Percentiles rank a stretch among this genome's conserved stretches.
Conservation (phyloP, 2,329 filamentous ascomycete genomes). For the Geoglossum cookeanum region DNA sequence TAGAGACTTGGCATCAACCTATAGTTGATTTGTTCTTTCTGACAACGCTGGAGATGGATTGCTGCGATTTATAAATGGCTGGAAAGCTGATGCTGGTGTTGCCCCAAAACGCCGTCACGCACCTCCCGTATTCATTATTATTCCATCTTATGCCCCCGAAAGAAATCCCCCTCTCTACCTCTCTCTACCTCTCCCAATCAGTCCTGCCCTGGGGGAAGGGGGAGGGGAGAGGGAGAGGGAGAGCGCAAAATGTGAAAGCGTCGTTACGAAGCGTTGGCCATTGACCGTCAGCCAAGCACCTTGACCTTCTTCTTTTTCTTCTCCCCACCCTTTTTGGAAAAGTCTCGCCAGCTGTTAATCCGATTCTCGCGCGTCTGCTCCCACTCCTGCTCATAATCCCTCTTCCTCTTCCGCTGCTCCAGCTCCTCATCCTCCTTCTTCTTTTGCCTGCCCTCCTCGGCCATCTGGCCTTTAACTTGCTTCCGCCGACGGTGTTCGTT, state of each 20-base stretch:
- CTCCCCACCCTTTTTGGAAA: constrained; percentile 54
- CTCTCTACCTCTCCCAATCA: no score
- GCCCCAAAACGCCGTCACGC: not conserved
- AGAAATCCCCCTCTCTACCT: not conserved
- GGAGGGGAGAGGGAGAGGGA: not conserved
- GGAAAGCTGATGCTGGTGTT: not conserved
- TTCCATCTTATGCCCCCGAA: no score
- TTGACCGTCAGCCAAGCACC: constrained; percentile 29
- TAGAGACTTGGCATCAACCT: no score
- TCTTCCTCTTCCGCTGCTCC: constrained; percentile 62
- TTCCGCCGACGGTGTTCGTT: constrained; percentile 70
- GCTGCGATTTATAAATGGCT: no score
- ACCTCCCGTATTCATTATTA: not conserved
- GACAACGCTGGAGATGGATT: no score
- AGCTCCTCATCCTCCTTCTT: constrained; percentile 69
- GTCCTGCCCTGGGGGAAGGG: not conserved
- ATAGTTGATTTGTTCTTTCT: no score
- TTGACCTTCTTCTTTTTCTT: constrained; percentile 36
- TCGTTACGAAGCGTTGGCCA: no score
- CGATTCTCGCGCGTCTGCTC: constrained; percentile 78
- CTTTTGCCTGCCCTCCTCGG: constrained; percentile 85
- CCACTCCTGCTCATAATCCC: constrained; percentile 90
- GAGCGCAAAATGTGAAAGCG: not conserved
- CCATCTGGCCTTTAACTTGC: constrained; percentile 85
- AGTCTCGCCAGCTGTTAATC: constrained; percentile 87